phyloP scores from a whole-genome alignment of 805 yeast species.

The Hanseniaspora guilliermondii region DNA sequence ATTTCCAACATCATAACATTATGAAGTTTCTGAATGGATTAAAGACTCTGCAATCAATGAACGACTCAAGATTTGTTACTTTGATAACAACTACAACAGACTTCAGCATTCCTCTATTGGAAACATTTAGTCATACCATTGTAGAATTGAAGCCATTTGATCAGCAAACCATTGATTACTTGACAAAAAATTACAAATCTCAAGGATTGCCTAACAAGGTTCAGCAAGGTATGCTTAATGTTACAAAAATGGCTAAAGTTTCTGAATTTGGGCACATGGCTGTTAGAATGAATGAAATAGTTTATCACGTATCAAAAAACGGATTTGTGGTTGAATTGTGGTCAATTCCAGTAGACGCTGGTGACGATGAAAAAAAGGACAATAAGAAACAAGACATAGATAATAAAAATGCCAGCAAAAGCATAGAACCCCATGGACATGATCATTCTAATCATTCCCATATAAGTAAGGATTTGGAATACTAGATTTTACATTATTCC shows the following conservation, averaged over 20 bases:
- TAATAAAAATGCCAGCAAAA: conserved; percentile 8
- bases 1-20: conserved; percentile 35
- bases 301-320: conserved; percentile 73
- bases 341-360: conserved; percentile 95
- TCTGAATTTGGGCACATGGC: conserved; percentile 72
- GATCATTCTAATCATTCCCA: conserved; percentile 13
- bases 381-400: neutral
- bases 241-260: conserved; percentile 57
- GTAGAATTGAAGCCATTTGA: conserved; percentile 71
- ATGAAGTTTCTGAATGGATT: conserved; percentile 52
- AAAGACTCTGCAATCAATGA: conserved; percentile 39
- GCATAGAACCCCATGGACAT: conserved; percentile 11
- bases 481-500: neutral
- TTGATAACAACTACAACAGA: conserved; percentile 47
- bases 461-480: conserved; percentile 3
- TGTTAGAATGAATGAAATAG: conserved; percentile 59
- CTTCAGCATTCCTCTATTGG: conserved; percentile 40
- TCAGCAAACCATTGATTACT: conserved; percentile 51
- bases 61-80: conserved; percentile 33
- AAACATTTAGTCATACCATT: conserved; percentile 50
- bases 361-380: conserved; percentile 27
- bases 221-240: conserved; percentile 76
- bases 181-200: conserved; percentile 53
- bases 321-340: conserved; percentile 81
- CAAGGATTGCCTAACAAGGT: conserved; percentile 57